These are phyloP conservation scores for Keqinozyma sinolaborantium DNA, from an alignment of 1,139 yeast species.

Conservation along the genomic window DNA sequence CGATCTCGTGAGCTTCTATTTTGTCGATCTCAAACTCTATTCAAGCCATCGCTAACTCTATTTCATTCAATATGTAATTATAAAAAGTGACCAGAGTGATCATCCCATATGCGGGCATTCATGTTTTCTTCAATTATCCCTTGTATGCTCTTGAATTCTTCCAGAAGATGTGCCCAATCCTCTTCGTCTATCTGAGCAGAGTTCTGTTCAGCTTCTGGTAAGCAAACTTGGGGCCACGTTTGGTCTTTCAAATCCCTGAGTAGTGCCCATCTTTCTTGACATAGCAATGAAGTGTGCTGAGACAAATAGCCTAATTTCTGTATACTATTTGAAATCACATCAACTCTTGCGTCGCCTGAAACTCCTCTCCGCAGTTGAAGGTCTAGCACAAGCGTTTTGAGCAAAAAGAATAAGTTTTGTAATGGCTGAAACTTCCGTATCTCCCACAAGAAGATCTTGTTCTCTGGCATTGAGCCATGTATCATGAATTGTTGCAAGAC, in stretches of 20 bases:
- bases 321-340: not conserved
- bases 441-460: constrained; percentile 7
- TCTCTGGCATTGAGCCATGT: constrained; percentile 6
- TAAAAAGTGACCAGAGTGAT: too few species aligned
- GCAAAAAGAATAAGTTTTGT: constrained; percentile 6
- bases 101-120: too few species aligned
- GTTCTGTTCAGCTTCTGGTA: not conserved
- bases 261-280: constrained; percentile 3
- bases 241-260: constrained; percentile 2
- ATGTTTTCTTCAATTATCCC: not conserved
- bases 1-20: too few species aligned
- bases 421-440: constrained; percentile 9
- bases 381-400: constrained; percentile 4
- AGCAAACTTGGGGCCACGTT: constrained; percentile 1
- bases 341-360: not conserved
- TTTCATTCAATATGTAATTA: too few species aligned
- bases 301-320: constrained; percentile 2
- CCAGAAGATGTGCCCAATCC: not conserved
- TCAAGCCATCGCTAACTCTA: too few species aligned
- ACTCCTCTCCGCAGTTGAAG: constrained; percentile 1
- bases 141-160: not conserved
- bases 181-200: not conserved
- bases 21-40: too few species aligned
- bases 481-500: constrained; percentile 5
- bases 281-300: constrained; percentile 2